Base-by-base conservation (phyloP, 2,329 filamentous ascomycete genomes). In the Cytospora chrysosperma region DNA sequence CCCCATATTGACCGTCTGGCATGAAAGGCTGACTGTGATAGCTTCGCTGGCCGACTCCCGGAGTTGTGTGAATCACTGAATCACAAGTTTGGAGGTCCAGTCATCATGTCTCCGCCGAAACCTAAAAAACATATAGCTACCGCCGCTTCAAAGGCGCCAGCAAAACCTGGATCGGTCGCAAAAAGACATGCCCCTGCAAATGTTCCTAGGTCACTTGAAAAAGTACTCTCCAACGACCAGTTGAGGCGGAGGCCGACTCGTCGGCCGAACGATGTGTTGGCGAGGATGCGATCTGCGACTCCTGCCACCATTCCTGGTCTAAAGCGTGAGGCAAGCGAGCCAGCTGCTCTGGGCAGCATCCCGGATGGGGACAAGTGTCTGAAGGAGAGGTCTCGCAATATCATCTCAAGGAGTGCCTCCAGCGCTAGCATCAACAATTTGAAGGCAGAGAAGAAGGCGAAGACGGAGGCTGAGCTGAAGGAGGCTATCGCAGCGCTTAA, bases 31-130 rank as follows among this genome's bases (percentile, higher is more conserved):
- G 58, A 64, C 56, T 40, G 12, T 2, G 30, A 37, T 65, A 89
- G 87, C 76, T 95, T 92, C 72, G 88, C 89, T 37, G 85, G 90
- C 17, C 87, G 91, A 37, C 79, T 93, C n/a, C 90, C 90, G 1
- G 85, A 89, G 40, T 78, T 88, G 17, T 92, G 90, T 70, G 83
- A 87, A 54, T 80, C 82, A 5, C 86, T 93, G 64, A 92, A 89
- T 73, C 87, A 86, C 67, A 93, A 93, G 72, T 81, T 94, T 5
- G 91, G 91, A 19, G 91, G 90, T 0, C 90, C 90, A 1, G 79
- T 85, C 10, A 84, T 86, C 64, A 77, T 84, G 26, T 82, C 88
- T 4, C 76, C 81, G 9, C 73, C 78, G 1, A 86, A 85, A 68
- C 78, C 82, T 12, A 85, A 79, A 68, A 70, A 79, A 19, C 71